phyloP scores from a whole-genome alignment of 129 eudicot genomes.

The Saussurea involucrata region DNA sequence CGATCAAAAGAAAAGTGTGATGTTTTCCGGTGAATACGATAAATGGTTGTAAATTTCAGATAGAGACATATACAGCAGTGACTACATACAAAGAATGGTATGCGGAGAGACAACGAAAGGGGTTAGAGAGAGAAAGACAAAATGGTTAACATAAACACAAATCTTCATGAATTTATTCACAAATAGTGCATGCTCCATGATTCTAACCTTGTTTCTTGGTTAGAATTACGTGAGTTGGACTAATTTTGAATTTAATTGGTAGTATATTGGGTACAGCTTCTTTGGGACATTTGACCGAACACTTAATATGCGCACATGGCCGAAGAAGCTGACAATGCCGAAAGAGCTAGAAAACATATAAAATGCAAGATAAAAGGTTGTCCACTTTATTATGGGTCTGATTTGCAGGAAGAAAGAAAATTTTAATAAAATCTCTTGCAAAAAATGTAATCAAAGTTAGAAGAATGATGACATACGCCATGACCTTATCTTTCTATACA shows the following conservation, averaged over 20 bases:
- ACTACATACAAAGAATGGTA: constrained; percentile 1
- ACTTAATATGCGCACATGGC: constrained; percentile 58
- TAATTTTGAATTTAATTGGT: background rate
- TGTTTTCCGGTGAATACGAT: background rate
- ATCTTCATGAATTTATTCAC: constrained; percentile 11
- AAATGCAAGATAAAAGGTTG: constrained; percentile 27
- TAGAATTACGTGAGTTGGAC: constrained; percentile 1
- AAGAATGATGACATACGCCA: constrained; percentile 25
- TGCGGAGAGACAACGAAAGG: constrained; percentile 9
- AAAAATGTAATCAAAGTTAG: constrained; percentile 28
- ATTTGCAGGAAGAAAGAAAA: constrained; percentile 23
- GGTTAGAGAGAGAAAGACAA: background rate
- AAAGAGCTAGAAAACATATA: constrained; percentile 8
- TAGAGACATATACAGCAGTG: background rate
- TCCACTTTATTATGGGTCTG: constrained; percentile 35
- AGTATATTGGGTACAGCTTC: constrained; percentile 9
- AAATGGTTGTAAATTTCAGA: constrained; percentile 22
- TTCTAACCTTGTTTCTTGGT: constrained; percentile 21
- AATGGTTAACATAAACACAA: constrained; percentile 9
- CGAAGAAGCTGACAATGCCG: constrained; percentile 21
- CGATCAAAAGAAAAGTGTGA: background rate
- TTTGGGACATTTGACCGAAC: constrained; percentile 46
- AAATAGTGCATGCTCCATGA: constrained; percentile 1
- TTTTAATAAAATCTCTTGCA: constrained; percentile 2
- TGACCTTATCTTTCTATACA: background rate